These are phyloP conservation scores for Candida tammaniensis DNA, from an alignment of 805 yeast species.

Conservation along the genomic window DNA sequence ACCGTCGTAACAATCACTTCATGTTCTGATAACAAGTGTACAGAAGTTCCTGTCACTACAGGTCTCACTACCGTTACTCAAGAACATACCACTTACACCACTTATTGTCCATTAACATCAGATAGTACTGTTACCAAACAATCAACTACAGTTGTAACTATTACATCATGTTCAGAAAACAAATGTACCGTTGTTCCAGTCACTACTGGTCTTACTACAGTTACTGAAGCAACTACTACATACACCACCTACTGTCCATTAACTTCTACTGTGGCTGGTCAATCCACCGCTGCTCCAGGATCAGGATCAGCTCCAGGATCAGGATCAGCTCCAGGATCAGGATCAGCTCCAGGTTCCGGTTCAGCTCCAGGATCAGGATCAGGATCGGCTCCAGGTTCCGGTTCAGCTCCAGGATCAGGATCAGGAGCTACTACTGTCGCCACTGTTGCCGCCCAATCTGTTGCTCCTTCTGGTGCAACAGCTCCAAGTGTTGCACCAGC, in stretches of 20 bases:
- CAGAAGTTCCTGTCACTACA: slow-evolving; percentile 27
- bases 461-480: slow-evolving; percentile 3
- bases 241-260: slow-evolving; percentile 33
- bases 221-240: slow-evolving; percentile 23
- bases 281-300: slow-evolving; percentile 2
- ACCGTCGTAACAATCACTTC: slow-evolving; percentile 35
- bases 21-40: slow-evolving; percentile 29
- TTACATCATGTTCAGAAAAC: slow-evolving; percentile 23
- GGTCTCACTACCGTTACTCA: slow-evolving; percentile 32
- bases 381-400: slow-evolving; percentile 3
- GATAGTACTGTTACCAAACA: slow-evolving; percentile 4
- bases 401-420: slow-evolving; percentile 8
- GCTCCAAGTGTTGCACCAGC: slow-evolving; percentile 2
- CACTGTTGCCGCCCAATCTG: slow-evolving; percentile 6
- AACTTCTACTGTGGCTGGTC: slow-evolving; percentile 5
- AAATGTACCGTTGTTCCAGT: slow-evolving; percentile 24
- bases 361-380: slow-evolving; percentile 7
- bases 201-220: slow-evolving; percentile 33
- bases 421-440: slow-evolving; percentile 11
- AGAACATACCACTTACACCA: slow-evolving; percentile 25
- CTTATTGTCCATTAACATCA: slow-evolving; percentile 28
- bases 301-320: slow-evolving; percentile 4
- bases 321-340: slow-evolving; percentile 6
- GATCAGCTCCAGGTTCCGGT: slow-evolving; percentile 10
- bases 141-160: slow-evolving; percentile 1